These are phyloP conservation scores for Auricularia sp. DNA, from an alignment of 768 basidiomycete species.

Conservation along the genomic window DNA sequence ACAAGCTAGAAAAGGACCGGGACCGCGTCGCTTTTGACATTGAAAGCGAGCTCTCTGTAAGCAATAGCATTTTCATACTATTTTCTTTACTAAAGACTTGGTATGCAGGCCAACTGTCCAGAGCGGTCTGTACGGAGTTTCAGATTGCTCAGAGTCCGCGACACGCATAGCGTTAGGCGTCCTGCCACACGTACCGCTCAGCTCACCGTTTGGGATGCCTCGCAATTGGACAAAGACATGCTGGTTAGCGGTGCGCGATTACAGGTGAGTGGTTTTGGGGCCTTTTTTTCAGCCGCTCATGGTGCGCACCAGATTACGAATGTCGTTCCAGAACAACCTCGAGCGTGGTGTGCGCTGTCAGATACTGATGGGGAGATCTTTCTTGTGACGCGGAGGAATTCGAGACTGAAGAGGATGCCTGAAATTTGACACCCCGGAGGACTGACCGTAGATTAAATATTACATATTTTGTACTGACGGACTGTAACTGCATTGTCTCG, in stretches of 20 bases:
- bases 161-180: conserved; percentile 43
- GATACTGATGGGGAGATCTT: conserved; percentile 56
- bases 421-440: too few relatives aligned
- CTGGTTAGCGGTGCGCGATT: conserved; percentile 2
- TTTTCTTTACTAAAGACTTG: not conserved
- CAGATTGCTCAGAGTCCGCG: conserved; percentile 59
- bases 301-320: conserved; percentile 44
- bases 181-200: conserved; percentile 54
- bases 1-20: conserved; percentile 37
- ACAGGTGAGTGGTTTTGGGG: conserved; percentile 3
- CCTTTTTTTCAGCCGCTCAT: not conserved
- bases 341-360: conserved; percentile 58
- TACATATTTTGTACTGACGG: too few relatives aligned
- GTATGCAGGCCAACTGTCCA: conserved; percentile 41
- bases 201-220: conserved; percentile 76
- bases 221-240: conserved; percentile 42
- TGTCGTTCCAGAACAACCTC: conserved; percentile 52
- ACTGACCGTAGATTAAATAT: too few relatives aligned
- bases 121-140: conserved; percentile 67
- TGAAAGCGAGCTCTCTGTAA: conserved; percentile 62
- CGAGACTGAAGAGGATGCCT: conserved; percentile 27
- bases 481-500: too few relatives aligned
- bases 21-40: conserved; percentile 49
- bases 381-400: conserved; percentile 53
- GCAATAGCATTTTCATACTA: conserved; percentile 10